These are phyloP conservation scores for Fraxinus albicans DNA, from an alignment of 305 asterid species.

Conservation along the genomic window DNA sequence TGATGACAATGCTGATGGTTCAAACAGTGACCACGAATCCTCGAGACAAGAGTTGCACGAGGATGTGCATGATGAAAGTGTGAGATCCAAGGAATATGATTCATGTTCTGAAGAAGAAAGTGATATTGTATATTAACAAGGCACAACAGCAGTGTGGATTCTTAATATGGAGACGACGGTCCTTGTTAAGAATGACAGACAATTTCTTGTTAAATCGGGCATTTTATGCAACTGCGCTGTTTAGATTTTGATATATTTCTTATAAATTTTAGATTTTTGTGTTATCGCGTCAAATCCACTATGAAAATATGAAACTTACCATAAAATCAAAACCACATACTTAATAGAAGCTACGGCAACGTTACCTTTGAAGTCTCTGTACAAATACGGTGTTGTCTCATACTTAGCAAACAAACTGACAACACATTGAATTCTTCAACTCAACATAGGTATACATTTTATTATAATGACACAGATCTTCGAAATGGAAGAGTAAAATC, in stretches of 20 bases:
- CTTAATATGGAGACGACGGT: slow-evolving; percentile 14
- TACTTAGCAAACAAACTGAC: neutral
- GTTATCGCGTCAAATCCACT: neutral
- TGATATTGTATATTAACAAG: slow-evolving; percentile 7
- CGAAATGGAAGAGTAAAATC: neutral
- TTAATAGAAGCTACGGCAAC: neutral
- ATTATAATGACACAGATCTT: neutral
- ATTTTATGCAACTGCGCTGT: neutral
- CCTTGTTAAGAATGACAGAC: neutral
- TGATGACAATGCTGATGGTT: neutral
- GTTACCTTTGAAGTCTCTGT: neutral
- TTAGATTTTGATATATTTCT: neutral
- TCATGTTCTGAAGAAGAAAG: neutral
- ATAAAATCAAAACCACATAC: neutral
- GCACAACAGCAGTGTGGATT: slow-evolving; percentile 5
- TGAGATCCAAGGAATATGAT: neutral
- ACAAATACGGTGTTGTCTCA: too few relatives aligned
- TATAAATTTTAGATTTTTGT: neutral
- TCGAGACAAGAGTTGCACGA: neutral
- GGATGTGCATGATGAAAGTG: neutral
- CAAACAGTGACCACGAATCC: slow-evolving; percentile 3
- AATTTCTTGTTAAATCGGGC: neutral
- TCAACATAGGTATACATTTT: neutral
- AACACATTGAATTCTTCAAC: too few relatives aligned
- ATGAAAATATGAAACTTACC: neutral